Evolutionary conservation across 768 basidiomycete species (phyloP).

Genomic region (Mycena rosella): DNA sequence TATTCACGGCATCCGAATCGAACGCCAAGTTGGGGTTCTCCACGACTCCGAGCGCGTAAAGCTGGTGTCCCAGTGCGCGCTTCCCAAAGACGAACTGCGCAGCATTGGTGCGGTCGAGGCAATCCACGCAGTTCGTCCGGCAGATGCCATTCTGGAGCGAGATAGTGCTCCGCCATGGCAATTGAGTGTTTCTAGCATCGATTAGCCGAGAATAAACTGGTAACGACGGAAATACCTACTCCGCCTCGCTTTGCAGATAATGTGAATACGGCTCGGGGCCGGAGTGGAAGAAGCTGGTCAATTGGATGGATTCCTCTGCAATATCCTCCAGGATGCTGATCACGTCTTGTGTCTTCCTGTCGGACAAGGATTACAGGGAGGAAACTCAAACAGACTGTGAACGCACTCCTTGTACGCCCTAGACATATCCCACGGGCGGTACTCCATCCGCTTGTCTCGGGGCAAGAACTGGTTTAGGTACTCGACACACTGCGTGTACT

Average conservation of each 20-base stretch:
- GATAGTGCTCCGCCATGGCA: conserved; percentile 74
- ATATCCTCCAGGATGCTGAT: conserved; percentile 95
- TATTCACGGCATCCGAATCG: conserved; percentile 95
- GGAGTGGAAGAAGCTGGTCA: conserved; percentile 96
- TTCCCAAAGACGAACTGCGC: conserved; percentile 98
- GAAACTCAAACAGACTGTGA: background rate
- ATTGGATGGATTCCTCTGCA: conserved; percentile 92
- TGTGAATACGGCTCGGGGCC: conserved; percentile 89
- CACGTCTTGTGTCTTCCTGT: conserved; percentile 93
- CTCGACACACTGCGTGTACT: conserved; percentile 91
- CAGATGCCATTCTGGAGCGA: conserved; percentile 92
- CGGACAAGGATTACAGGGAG: background rate
- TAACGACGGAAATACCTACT: conserved; percentile 47
- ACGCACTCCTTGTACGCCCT: conserved; percentile 92
- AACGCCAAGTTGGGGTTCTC: conserved; percentile 88
- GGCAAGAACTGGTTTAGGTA: conserved; percentile 98
- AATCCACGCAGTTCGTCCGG: conserved; percentile 97
- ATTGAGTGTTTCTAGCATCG: conserved; percentile 42
- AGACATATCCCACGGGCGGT: conserved; percentile 97
- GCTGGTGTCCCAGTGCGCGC: conserved; percentile 92
- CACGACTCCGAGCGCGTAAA: conserved; percentile 94
- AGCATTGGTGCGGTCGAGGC: conserved; percentile 95
- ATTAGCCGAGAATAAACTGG: background rate
- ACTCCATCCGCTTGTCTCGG: conserved; percentile 85
- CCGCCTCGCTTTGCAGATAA: conserved; percentile 60